Evolutionary conservation across 1,284 basidiomycete species (phyloP).

Genomic region (Dichomitus squalens): DNA sequence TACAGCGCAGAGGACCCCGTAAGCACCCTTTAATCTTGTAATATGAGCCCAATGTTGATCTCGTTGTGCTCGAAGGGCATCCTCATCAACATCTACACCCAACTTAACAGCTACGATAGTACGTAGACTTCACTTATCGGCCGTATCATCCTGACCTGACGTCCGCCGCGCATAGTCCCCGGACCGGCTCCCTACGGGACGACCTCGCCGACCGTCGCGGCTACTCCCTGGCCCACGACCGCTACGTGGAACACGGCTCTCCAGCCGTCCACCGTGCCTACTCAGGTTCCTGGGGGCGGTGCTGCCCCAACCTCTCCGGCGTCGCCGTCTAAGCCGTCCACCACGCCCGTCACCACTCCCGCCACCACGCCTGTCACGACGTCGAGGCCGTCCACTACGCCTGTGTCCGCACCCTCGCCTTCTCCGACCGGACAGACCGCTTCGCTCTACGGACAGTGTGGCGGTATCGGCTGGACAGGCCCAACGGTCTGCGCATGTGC

Average conservation of each 20-base stretch:
- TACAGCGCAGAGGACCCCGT: slow-evolving; percentile 47
- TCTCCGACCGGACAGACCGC: too few relatives aligned
- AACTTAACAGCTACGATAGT: slow-evolving; percentile 40
- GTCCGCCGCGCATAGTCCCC: slow-evolving; percentile 37
- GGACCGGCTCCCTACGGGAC: slow-evolving; percentile 41
- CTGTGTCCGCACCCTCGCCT: too few relatives aligned
- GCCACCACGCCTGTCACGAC: too few relatives aligned
- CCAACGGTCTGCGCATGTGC: too few relatives aligned
- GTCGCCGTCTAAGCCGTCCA: background rate
- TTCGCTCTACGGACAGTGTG: too few relatives aligned
- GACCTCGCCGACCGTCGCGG: slow-evolving; percentile 32
- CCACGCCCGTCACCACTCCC: background rate
- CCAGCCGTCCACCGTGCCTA: slow-evolving; percentile 36
- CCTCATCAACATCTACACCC: slow-evolving; percentile 42
- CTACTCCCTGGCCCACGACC: slow-evolving; percentile 35
- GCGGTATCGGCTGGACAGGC: too few relatives aligned
- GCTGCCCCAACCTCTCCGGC: background rate
- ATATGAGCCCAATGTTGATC: background rate
- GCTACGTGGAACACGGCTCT: slow-evolving; percentile 38
- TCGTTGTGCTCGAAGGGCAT: slow-evolving; percentile 29
- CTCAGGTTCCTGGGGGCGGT: slow-evolving; percentile 21
- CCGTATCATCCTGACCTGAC: background rate
- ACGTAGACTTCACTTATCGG: slow-evolving; percentile 15
- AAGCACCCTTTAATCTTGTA: slow-evolving; percentile 13
- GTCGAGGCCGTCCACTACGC: too few relatives aligned